Base-by-base conservation (phyloP, 2,329 filamentous ascomycete species). In the Lachnum nothofagi region DNA sequence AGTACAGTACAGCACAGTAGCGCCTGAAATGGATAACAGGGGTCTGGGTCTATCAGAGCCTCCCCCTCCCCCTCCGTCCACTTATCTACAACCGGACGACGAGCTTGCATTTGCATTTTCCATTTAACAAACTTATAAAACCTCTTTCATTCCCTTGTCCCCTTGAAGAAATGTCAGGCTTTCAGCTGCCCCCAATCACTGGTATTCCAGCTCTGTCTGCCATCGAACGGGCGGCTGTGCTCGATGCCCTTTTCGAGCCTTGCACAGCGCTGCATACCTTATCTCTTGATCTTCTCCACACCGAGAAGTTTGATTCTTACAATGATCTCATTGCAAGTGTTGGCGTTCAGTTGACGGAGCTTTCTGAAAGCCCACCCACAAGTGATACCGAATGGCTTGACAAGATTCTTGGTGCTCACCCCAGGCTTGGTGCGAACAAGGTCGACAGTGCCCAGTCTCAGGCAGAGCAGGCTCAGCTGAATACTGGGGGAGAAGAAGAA, bases 171-270 rank as follows among this genome's bases (percentile, higher is more conserved):
- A 65, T 65, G 63, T 49, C 60, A 29, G 29, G 29, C 7, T 56
- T 56, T 31, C 31, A 54, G 10, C 74, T 93, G 5, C 86, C 86
- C 10, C 65, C 75, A 23, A 72, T 84, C 60, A 64, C 72, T 39
- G 68, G 70, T 12, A 71, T 94, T 33, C 70, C 75, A 22, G 68
- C 70, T 40, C 76, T 84, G 42, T 64, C 81, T 16, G 74, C 79
- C 24, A 61, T 72, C 23, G 70, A 77, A 17, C 76, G 86, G 48
- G 74, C 73, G 31, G 63, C 68, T 4, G 72, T 83, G 42, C 78
- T 95, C 42, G 87, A 94, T 68, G 75, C 83, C 3, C 82, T 95
- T 51, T 95, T 96, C 68, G 91, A 96, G 66, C 87, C 88, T 14
- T 90, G 85, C 46, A 72, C 78, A 0, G 79, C 83, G 43, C 80